phyloP scores from a whole-genome alignment of 2,329 filamentous ascomycete genomes.

The Aspergillus piperis region DNA sequence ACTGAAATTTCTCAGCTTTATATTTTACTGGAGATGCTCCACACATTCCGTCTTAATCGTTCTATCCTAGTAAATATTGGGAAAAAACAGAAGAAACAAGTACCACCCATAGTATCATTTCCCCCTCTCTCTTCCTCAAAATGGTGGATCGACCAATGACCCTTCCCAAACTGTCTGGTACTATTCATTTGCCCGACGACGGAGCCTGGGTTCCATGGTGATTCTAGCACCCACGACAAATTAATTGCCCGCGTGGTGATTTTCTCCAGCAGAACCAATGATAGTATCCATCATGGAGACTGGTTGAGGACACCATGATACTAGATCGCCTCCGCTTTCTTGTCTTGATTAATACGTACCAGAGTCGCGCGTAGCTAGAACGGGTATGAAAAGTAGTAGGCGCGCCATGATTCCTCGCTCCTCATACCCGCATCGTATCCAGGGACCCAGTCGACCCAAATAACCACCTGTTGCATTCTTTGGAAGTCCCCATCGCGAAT shows the following conservation, averaged over 20 bases:
- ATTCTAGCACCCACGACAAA: constrained; percentile 7
- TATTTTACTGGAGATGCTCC: no score
- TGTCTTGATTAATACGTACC: neutral
- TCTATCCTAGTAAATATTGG: no score
- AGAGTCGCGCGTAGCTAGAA: no score
- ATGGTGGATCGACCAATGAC: neutral
- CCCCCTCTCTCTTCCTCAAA: neutral
- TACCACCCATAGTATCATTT: no score
- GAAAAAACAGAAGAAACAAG: no score
- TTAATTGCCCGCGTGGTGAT: constrained; percentile 19
- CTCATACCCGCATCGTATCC: constrained; percentile 9
- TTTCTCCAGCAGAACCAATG: constrained; percentile 15
- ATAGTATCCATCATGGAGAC: neutral
- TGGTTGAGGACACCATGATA: neutral
- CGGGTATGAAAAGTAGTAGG: neutral
- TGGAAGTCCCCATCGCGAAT: constrained; percentile 23
- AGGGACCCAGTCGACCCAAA: constrained; percentile 23
- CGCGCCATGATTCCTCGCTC: constrained; percentile 1
- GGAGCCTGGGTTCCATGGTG: constrained; percentile 9
- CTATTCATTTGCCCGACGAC: constrained; percentile 6
- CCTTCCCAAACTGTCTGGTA: constrained; percentile 5
- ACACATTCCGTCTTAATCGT: no score
- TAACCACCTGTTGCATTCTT: constrained; percentile 19
- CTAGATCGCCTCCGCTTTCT: neutral
- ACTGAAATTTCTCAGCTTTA: no score